Evolutionary conservation across 805 yeast genomes (phyloP).

Genomic region (Yarrowia bubula): DNA sequence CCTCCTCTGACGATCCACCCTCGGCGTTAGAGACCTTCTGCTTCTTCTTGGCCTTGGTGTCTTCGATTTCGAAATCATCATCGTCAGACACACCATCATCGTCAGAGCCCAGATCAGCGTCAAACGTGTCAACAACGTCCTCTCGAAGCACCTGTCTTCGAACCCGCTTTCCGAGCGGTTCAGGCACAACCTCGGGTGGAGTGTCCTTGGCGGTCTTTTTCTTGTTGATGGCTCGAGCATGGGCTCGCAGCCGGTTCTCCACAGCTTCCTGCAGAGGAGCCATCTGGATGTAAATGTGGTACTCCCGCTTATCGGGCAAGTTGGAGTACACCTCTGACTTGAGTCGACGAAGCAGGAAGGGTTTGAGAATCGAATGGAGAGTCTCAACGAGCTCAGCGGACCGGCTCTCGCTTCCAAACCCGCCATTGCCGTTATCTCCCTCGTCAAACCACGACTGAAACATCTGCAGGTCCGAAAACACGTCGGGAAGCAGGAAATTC

Average conservation of each 20-base stretch:
- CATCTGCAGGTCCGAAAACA: conserved; percentile 82
- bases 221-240: background rate
- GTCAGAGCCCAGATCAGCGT: conserved; percentile 2
- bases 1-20: background rate
- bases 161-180: background rate
- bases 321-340: conserved; percentile 66
- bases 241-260: conserved; percentile 42
- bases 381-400: conserved; percentile 66
- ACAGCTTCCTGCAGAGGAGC: conserved; percentile 62
- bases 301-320: conserved; percentile 88
- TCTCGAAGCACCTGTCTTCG: background rate
- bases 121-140: conserved; percentile 11
- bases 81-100: background rate
- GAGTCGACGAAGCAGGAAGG: conserved; percentile 79
- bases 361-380: conserved; percentile 82
- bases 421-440: conserved; percentile 47
- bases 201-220: background rate
- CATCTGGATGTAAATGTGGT: conserved; percentile 69
- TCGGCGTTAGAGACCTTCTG: background rate
- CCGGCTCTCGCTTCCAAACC: conserved; percentile 31
- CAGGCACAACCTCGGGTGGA: background rate
- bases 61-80: background rate
- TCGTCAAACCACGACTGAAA: conserved; percentile 91
- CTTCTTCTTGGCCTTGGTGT: background rate
- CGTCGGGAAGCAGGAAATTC: conserved; percentile 88